Percentiles rank a stretch among this genome's conserved stretches.
Evolutionary conservation across 106 monocot genomes (phyloP).

Genomic region (Iris macrosiphon): DNA sequence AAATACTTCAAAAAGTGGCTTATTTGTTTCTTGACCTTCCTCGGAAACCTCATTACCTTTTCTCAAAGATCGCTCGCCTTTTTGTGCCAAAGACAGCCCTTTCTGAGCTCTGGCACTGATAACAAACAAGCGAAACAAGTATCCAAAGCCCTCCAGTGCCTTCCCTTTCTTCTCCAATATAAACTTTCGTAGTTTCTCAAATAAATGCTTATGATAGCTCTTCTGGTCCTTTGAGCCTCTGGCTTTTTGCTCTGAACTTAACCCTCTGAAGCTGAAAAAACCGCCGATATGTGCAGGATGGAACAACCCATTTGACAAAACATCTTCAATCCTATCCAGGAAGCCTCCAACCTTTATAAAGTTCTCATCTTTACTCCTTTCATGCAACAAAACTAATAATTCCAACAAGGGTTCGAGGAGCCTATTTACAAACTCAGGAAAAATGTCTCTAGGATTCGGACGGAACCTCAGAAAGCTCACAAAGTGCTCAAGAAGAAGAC

Average conservation of each 20-base stretch:
- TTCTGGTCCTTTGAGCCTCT: conserved; percentile 23
- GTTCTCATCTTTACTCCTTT: conserved; percentile 11
- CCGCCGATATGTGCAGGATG: conserved; percentile 76
- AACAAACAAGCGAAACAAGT: conserved; percentile 57
- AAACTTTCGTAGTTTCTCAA: conserved; percentile 45
- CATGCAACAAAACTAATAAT: conserved; percentile 48
- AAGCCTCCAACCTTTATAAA: conserved; percentile 15
- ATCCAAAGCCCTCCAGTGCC: conserved; percentile 52
- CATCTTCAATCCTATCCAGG: conserved; percentile 45
- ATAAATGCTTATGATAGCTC: conserved; percentile 69
- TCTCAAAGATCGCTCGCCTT: conserved; percentile 2
- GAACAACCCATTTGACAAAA: conserved; percentile 73
- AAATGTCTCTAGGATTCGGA: conserved; percentile 63
- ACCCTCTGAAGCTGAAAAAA: conserved; percentile 42
- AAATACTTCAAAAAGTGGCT: conserved; percentile 74
- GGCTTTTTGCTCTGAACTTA: conserved; percentile 13
- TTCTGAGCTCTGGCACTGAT: conserved; percentile 29
- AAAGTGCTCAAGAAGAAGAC: conserved; percentile 57
- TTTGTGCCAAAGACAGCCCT: conserved; percentile 16
- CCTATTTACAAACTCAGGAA: conserved; percentile 69
- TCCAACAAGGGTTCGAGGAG: conserved; percentile 65
- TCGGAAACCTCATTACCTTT: conserved; percentile 23
- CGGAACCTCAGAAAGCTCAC: conserved; percentile 60
- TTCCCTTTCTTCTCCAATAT: conserved; percentile 47
- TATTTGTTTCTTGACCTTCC: conserved; percentile 29